Base-by-base conservation (phyloP, 148 eudicot genomes). In the Dysphania ambrosioides region DNA sequence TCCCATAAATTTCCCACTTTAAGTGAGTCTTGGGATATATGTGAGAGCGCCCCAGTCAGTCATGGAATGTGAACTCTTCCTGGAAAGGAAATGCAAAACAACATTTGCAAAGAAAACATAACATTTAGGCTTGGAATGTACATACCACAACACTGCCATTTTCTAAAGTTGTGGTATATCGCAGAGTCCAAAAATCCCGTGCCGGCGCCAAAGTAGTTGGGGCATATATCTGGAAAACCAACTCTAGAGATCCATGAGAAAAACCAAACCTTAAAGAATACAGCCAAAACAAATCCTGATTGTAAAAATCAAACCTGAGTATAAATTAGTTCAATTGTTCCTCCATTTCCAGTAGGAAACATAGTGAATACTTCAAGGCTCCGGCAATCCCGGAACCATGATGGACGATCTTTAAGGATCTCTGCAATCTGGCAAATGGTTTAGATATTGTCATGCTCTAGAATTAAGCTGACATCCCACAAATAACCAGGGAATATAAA, bases 331-430 rank as follows among this genome's bases (percentile, higher is more conserved):
- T 94, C 98, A 70, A 94, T 90, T 35, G 96, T 91, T 77, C 96
- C 98, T 56, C 98, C 97, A 86, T 87, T 91, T 71, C 96, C 96
- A 77, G 93, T 86, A 75, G 96, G 97, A 77, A 91, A 82, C 87
- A 91, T 84, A 26, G 97, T 91, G 79, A 83, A 87, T 64, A 91
- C 89, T 81, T 94, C 97, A 53, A 91, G 89, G 87, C 85, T 91
- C 87, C 98, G 97, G 73, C 98, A 94, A 66, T 94, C 98, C 49
- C 98, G 98, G 85, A 87, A 91, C 97, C 98, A 94, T 80, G 88
- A 86, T 66, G 89, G 89, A 69, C 98, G 98, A 81, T 94, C 98
- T 88, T 91, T 94, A 58, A 94, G 97, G 83, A 91, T 90, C 90
- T 88, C 97, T 42, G 91, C 97, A 79, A 94, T 88, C 98, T 94